phyloP scores from a whole-genome alignment of 345 rosid genomes.

The Populus tremula region DNA sequence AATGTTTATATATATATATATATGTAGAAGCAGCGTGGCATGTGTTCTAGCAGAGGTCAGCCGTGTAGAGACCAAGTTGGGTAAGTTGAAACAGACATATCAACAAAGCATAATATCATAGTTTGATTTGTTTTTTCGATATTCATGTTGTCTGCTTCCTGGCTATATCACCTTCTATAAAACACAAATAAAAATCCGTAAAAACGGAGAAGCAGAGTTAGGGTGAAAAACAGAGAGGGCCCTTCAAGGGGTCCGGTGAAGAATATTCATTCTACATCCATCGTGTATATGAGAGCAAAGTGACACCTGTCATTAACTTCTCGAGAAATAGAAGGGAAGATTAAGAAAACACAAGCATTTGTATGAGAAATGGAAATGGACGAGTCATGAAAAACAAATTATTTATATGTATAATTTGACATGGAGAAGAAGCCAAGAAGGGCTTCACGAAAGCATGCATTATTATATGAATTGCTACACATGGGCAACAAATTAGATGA shows the following conservation, averaged over 20 bases:
- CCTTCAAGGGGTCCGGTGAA: not conserved
- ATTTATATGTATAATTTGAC: not conserved
- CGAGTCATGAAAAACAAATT: not conserved
- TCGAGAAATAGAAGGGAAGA: not conserved
- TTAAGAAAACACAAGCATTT: not conserved
- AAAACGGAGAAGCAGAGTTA: not conserved
- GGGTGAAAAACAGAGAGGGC: not conserved
- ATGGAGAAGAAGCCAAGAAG: constrained; percentile 1
- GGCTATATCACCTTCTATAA: not conserved
- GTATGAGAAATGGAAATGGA: not conserved
- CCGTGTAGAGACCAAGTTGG: not conserved
- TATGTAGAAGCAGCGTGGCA: not conserved
- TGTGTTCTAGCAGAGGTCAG: not conserved
- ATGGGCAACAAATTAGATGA: constrained; percentile 34
- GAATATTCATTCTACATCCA: not conserved
- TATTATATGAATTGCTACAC: constrained; percentile 26
- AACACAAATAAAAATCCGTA: not conserved
- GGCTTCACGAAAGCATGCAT: not conserved
- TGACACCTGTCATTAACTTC: not conserved
- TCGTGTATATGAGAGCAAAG: not conserved
- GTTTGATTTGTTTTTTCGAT: not conserved
- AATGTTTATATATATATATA: too few relatives aligned
- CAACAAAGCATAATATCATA: constrained; percentile 10
- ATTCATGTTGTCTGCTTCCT: not conserved
- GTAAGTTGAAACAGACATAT: constrained; percentile 25